Evolutionary conservation across 805 yeast species (phyloP).

Genomic region (Schwanniomyces polymorphus): DNA sequence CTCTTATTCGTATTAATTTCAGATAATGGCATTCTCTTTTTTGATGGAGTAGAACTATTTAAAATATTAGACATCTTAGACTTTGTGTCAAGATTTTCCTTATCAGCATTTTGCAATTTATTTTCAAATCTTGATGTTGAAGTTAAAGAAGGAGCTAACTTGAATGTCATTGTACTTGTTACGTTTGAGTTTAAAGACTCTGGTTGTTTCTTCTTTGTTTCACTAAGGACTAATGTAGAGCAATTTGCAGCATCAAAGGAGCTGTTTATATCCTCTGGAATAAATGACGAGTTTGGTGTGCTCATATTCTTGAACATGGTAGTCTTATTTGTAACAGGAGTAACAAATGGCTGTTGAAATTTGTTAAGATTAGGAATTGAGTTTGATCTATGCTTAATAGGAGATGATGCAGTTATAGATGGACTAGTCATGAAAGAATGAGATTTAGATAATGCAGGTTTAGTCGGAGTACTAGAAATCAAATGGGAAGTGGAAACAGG

Average conservation of each 20-base stretch:
- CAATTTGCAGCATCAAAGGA: conserved; percentile 18
- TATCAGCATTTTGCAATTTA: conserved; percentile 8
- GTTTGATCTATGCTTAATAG: conserved; percentile 18
- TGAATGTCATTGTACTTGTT: conserved; percentile 35
- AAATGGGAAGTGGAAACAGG: conserved; percentile 13
- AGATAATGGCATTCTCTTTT: conserved; percentile 27
- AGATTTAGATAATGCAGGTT: conserved; percentile 15
- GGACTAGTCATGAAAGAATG: conserved; percentile 23
- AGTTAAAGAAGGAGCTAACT: conserved; percentile 23
- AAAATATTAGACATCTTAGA: conserved; percentile 16
- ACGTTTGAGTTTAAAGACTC: conserved; percentile 24
- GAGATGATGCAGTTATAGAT: conserved; percentile 11
- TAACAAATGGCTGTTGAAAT: conserved; percentile 1
- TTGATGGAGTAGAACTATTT: conserved; percentile 11
- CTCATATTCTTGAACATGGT: not conserved
- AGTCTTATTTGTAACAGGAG: conserved; percentile 5
- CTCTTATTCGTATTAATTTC: conserved; percentile 17
- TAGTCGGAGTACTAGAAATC: conserved; percentile 25
- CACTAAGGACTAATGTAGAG: conserved; percentile 13
- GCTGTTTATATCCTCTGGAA: conserved; percentile 12
- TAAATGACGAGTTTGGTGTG: conserved; percentile 9
- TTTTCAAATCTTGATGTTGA: conserved; percentile 1
- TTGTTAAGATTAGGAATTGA: conserved; percentile 5
- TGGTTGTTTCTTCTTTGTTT: conserved; percentile 39
- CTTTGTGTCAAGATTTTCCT: conserved; percentile 14